Percentiles rank a stretch among this genome's conserved stretches.
phyloP scores from a whole-genome alignment of 768 basidiomycete genomes.

The Mycena filopes region DNA sequence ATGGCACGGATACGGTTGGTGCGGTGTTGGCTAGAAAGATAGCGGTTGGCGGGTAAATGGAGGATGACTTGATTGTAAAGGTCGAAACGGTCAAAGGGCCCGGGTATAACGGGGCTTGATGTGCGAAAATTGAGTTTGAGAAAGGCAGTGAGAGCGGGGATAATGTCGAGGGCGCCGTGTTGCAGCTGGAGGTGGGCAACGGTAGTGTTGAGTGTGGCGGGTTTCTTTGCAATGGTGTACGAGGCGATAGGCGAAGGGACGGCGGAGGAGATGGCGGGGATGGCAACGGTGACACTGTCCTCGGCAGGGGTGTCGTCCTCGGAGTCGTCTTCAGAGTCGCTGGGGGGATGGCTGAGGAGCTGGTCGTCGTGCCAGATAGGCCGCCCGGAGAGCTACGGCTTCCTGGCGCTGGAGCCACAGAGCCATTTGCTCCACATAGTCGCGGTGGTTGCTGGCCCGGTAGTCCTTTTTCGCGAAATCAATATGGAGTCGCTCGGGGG shows the following conservation, averaged over 20 bases:
- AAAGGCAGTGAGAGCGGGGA: slow-evolving; percentile 9
- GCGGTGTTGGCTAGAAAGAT: neutral
- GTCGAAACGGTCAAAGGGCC: slow-evolving; percentile 10
- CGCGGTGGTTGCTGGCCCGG: slow-evolving; percentile 42
- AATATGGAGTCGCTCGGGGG: neutral
- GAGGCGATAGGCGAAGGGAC: neutral
- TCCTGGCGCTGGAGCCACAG: slow-evolving; percentile 39
- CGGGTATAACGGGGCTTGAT: neutral
- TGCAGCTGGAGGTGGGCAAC: neutral
- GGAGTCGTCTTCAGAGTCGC: neutral
- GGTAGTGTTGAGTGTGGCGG: neutral
- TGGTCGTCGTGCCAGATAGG: slow-evolving; percentile 36
- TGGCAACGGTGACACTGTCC: neutral
- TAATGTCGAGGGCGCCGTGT: slow-evolving; percentile 1
- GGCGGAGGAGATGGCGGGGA: neutral
- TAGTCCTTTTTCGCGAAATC: neutral
- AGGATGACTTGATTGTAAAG: slow-evolving; percentile 4
- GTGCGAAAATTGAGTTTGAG: slow-evolving; percentile 1
- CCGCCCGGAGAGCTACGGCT: slow-evolving; percentile 29
- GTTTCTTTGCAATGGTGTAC: slow-evolving; percentile 7
- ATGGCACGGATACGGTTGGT: slow-evolving; percentile 7
- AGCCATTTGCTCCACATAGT: no score
- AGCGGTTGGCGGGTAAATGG: slow-evolving; percentile 1
- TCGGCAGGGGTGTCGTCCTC: slow-evolving; percentile 4
- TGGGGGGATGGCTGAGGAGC: neutral